phyloP scores from a whole-genome alignment of 768 basidiomycete genomes.

The Boletus rubroflammeus region DNA sequence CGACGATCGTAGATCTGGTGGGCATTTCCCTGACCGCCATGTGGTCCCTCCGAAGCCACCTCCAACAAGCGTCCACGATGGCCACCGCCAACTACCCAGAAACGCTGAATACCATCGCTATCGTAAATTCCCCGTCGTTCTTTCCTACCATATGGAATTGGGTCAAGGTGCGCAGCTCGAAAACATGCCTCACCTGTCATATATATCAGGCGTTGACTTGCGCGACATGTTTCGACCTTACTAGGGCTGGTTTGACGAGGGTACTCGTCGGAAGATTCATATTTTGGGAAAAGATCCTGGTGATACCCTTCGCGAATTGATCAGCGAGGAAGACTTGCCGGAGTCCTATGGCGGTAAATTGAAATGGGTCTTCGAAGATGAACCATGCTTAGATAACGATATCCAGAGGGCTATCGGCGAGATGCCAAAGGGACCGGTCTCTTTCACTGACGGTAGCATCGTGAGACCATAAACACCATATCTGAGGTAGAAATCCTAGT shows the following conservation, averaged over 20 bases:
- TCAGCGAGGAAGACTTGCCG: constrained; percentile 52
- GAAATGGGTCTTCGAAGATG: constrained; percentile 66
- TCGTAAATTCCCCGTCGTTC: constrained; percentile 80
- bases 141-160: constrained; percentile 83
- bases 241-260: constrained; percentile 77
- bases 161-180: constrained; percentile 55
- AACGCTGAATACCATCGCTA: constrained; percentile 59
- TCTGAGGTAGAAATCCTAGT: neutral
- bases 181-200: neutral
- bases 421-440: constrained; percentile 54
- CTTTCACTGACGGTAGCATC: constrained; percentile 46
- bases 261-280: constrained; percentile 73
- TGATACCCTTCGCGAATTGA: constrained; percentile 47
- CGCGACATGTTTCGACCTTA: neutral
- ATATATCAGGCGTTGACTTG: neutral
- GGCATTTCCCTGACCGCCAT: constrained; percentile 57
- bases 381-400: constrained; percentile 59
- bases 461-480: constrained; percentile 19
- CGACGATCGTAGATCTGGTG: constrained; percentile 71
- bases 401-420: constrained; percentile 42
- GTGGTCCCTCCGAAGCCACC: constrained; percentile 67
- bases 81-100: constrained; percentile 83
- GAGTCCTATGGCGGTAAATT: constrained; percentile 70
- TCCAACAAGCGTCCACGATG: constrained; percentile 71
- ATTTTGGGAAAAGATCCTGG: constrained; percentile 64